These are phyloP conservation scores for Carnegiea gigantea DNA, from an alignment of 179 eudicot genomes.

Conservation along the genomic window DNA sequence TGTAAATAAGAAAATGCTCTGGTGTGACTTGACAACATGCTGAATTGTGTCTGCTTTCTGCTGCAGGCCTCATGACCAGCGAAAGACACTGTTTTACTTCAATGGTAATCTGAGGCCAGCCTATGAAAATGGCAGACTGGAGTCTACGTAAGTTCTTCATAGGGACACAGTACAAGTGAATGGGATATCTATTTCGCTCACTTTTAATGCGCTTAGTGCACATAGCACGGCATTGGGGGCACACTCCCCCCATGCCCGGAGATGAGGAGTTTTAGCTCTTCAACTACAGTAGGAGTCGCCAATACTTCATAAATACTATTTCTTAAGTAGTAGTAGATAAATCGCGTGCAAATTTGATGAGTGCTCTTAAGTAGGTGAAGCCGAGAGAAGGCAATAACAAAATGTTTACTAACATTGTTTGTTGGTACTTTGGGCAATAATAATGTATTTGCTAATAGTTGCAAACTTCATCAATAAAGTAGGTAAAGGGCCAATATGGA, in stretches of 20 bases:
- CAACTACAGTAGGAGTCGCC: not conserved
- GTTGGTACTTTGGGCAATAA: no score
- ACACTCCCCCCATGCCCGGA: not conserved
- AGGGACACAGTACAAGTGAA: not conserved
- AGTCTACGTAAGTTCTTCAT: conserved; percentile 62
- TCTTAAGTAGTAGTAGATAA: no score
- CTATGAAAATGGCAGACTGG: conserved; percentile 82
- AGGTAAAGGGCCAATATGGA: no score
- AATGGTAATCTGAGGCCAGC: conserved; percentile 93
- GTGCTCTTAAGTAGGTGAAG: no score
- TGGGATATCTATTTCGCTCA: not conserved
- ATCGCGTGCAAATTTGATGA: no score
- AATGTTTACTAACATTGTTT: no score
- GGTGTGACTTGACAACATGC: not conserved
- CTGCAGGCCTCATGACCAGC: conserved; percentile 74
- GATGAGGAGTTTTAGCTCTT: not conserved
- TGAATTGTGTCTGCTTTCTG: conserved; percentile 18
- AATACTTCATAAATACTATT: no score
- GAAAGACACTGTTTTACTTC: conserved; percentile 78
- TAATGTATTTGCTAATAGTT: no score
- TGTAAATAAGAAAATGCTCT: not conserved
- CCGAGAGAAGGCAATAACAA: no score
- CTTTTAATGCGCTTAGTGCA: not conserved
- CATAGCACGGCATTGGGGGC: not conserved
- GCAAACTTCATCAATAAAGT: no score